Evolutionary conservation across 1,139 yeast species (phyloP), one percentile per base, ranked within the genome.

Genomic region (Yamadazyma triangularis): DNA sequence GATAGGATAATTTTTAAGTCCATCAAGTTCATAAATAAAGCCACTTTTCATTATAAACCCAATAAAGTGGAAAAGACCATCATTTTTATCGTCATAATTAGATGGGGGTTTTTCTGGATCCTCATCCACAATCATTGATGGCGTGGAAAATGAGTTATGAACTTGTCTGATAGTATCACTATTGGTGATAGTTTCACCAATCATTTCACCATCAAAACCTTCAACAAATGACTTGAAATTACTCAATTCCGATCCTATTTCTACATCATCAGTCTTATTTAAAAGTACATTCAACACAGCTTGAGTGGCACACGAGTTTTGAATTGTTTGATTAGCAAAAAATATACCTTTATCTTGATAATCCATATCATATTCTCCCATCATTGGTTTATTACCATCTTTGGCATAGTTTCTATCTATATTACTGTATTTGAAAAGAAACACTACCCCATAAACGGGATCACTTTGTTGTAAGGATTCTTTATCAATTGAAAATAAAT

Each of bases 291-390:
- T 77, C 34, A 80, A 56, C 10, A 80, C 79, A 0, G 88, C 88
- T 46, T 77, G 85, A 2, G 88, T 80, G n/a, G 83, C 88, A 53
- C 88, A 80, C 2, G 88, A 86, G 47, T 80, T 78, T 43, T 77
- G 79, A 31, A 79, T 77, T 23, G 75, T 73, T 50, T 80, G 88
- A 33, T 69, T 70, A 5, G 86, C 86, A 49, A 80, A 80, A 50
- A 77, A 79, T 9, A 77, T 50, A 6, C 55, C 56, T 5, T 59
- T 48, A 1, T 53, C 49, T 29, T 56, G 61, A 39, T 64, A 66
- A 2, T 60, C 53, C 2, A 42, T 41, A 38, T 70, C 77, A 41
- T 67, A 75, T 7, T 42, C 51, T 0, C 82, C 83, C 28, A 58
- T 63, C 12, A 63, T 40, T 7, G 76, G 77, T 32, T 36, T 35